Evolutionary conservation across 73 alveolate species (phyloP).

Genomic region (Symbiodinium pilosum): DNA sequence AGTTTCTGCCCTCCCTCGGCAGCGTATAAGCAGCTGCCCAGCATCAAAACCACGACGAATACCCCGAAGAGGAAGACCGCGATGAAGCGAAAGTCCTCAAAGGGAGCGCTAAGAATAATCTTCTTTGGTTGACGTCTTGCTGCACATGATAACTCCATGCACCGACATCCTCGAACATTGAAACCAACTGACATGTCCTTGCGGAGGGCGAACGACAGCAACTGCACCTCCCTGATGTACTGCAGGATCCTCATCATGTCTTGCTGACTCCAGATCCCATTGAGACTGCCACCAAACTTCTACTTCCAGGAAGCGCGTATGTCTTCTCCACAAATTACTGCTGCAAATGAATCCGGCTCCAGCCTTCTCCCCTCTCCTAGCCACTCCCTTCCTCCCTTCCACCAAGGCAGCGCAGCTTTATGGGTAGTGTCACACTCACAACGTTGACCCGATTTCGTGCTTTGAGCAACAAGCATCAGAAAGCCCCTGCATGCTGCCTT

Average conservation of each 20-base stretch:
- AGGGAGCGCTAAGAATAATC: neutral
- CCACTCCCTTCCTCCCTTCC: too few species aligned
- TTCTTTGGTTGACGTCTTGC: neutral
- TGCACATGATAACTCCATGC: neutral
- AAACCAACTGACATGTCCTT: neutral
- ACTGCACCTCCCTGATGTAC: constrained; percentile 8
- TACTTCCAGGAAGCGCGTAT: neutral
- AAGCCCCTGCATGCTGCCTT: too few species aligned
- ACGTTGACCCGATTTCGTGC: too few species aligned
- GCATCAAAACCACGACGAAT: constrained; percentile 24
- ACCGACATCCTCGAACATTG: too few species aligned
- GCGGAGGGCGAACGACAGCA: neutral
- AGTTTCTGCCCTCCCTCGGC: constrained; percentile 5
- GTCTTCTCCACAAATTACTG: too few species aligned
- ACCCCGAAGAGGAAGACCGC: constrained; percentile 43
- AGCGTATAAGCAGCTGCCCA: constrained; percentile 41
- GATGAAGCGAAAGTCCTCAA: constrained; percentile 17
- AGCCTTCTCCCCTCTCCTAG: too few species aligned
- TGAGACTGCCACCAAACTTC: too few species aligned
- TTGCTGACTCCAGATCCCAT: too few species aligned
- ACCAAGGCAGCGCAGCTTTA: too few species aligned
- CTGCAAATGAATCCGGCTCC: too few species aligned
- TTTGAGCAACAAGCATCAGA: too few species aligned
- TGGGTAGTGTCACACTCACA: too few species aligned
- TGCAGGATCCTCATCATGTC: neutral